A percentile compares a stretch with the other conserved stretches of the same genome.
phyloP scores from a whole-genome alignment of 2,329 filamentous ascomycete genomes.

The Aspergillus sojae region DNA sequence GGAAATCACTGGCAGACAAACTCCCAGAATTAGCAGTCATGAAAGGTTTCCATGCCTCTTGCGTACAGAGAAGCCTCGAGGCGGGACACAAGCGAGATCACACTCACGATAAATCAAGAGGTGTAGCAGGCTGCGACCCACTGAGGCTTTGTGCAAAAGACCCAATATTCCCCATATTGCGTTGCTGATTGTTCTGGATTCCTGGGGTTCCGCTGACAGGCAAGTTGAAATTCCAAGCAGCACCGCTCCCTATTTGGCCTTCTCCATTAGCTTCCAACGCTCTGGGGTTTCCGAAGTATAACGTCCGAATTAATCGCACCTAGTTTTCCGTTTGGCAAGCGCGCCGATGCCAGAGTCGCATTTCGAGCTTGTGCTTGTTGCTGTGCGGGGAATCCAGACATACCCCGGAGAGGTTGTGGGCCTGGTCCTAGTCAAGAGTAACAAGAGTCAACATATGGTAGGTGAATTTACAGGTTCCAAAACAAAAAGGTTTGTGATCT shows the following conservation, averaged over 20 bases:
- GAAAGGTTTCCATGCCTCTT: conserved; percentile 8
- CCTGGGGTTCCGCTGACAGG: conserved; percentile 57
- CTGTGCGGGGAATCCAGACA: conserved; percentile 57
- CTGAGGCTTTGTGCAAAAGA: conserved; percentile 61
- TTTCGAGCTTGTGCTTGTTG: conserved; percentile 52
- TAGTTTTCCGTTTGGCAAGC: conserved; percentile 58
- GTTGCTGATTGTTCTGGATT: conserved; percentile 53
- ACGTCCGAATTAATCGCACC: conserved; percentile 40
- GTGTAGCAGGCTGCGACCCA: conserved; percentile 55
- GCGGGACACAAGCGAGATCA: conserved; percentile 6
- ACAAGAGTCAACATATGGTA: conserved; percentile 16
- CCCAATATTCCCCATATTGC: conserved; percentile 53
- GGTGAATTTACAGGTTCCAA: background rate
- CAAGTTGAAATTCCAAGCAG: conserved; percentile 61
- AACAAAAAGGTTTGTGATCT: background rate
- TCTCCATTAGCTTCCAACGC: conserved; percentile 26
- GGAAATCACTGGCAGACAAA: conserved; percentile 58
- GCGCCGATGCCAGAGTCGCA: conserved; percentile 50
- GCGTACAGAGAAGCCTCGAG: conserved; percentile 3
- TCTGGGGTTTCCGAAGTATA: background rate
- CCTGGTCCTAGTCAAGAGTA: conserved; percentile 44
- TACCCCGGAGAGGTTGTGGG: conserved; percentile 55
- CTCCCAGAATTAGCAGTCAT: conserved; percentile 10
- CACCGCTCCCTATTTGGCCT: conserved; percentile 50
- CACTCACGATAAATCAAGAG: conserved; percentile 61